A percentile compares a stretch with the other conserved stretches of the same genome.
Evolutionary conservation across 2,329 filamentous ascomycete species (phyloP).

Genomic region (Dactylellina parvicollis): DNA sequence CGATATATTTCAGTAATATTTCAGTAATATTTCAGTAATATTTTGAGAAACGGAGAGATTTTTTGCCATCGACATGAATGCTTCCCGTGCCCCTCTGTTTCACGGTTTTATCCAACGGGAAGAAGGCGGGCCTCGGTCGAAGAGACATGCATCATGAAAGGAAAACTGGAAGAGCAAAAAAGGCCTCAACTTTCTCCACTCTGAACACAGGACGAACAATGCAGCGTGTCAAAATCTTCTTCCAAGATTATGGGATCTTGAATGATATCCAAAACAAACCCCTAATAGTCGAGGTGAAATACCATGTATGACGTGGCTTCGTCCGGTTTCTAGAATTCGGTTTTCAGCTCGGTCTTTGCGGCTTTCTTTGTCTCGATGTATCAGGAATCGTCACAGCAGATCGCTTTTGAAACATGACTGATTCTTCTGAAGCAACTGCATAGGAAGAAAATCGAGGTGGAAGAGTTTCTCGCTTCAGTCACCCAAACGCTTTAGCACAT

Average conservation of each 20-base stretch:
- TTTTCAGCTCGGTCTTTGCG: conserved; percentile 28
- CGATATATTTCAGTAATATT: conserved; percentile 14
- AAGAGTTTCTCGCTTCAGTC: conserved; percentile 33
- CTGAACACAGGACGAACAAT: conserved; percentile 37
- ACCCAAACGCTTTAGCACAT: conserved; percentile 35
- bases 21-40: conserved; percentile 27
- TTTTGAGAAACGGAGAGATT: conserved; percentile 40
- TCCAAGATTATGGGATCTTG: neutral
- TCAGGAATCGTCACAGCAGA: conserved; percentile 48
- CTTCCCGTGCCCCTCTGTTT: conserved; percentile 38
- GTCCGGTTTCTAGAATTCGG: conserved; percentile 6
- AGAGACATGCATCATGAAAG: conserved; percentile 32
- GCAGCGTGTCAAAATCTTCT: conserved; percentile 22
- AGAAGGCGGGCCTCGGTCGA: conserved; percentile 30
- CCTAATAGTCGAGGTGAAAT: too few species aligned
- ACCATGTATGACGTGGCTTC: conserved; percentile 47
- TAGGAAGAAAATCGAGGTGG: conserved; percentile 11
- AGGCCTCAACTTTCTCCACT: conserved; percentile 51
- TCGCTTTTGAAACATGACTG: conserved; percentile 51
- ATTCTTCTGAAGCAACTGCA: conserved; percentile 49
- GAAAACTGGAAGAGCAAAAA: conserved; percentile 30
- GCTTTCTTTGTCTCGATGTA: conserved; percentile 26
- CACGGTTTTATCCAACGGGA: conserved; percentile 41
- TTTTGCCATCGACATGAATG: conserved; percentile 18
- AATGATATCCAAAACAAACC: too few species aligned